Percentiles rank a stretch among this genome's conserved stretches.
These are phyloP conservation scores for Cladophialophora yegresii DNA, from an alignment of 2,329 filamentous ascomycete genomes.

Conservation along the genomic window DNA sequence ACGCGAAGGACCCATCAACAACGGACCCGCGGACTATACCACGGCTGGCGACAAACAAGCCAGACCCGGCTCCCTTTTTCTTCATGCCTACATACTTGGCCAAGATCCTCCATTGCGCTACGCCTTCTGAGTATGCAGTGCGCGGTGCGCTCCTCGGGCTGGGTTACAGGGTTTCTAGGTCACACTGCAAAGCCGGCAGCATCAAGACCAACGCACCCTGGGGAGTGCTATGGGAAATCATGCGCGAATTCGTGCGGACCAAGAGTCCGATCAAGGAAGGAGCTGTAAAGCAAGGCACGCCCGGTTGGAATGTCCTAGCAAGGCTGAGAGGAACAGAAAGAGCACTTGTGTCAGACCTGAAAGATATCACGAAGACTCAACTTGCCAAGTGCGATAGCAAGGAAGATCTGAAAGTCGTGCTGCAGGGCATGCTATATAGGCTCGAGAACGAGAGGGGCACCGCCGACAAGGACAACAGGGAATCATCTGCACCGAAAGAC, in stretches of 20 bases:
- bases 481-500: conserved; percentile 35
- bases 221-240: conserved; percentile 85
- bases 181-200: conserved; percentile 84
- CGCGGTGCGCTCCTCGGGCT: conserved; percentile 77
- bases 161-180: conserved; percentile 80
- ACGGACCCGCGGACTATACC: conserved; percentile 44
- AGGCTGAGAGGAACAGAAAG: conserved; percentile 35
- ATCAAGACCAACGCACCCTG: conserved; percentile 94
- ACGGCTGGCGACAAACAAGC: conserved; percentile 59
- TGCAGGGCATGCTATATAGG: conserved; percentile 50
- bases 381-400: conserved; percentile 42
- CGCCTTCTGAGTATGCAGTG: conserved; percentile 75
- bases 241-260: conserved; percentile 87
- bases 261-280: conserved; percentile 74
- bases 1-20: conserved; percentile 40
- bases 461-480: conserved; percentile 19
- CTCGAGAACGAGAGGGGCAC: conserved; percentile 35
- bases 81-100: conserved; percentile 74
- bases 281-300: conserved; percentile 67
- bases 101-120: conserved; percentile 74
- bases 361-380: conserved; percentile 43
- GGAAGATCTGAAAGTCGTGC: conserved; percentile 45
- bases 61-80: conserved; percentile 83
- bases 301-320: conserved; percentile 70
- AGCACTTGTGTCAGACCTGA: conserved; percentile 44